Evolutionary conservation across 441 rosid genomes (phyloP), one percentile per base, ranked within the genome.

Genomic region (Arabidopsis hybrid): DNA sequence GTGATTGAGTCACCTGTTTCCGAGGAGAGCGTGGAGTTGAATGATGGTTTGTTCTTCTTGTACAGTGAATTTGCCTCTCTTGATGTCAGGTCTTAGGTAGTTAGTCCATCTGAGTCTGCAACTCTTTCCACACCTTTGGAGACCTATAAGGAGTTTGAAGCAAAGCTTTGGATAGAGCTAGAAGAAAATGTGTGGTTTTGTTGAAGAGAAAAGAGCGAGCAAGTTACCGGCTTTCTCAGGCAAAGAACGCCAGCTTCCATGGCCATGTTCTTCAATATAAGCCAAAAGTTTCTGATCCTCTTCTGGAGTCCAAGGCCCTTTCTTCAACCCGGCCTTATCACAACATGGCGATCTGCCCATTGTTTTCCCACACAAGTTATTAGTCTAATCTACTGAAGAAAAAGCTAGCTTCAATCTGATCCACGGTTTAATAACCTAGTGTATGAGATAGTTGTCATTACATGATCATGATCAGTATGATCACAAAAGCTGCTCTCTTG

Each of bases 261-360:
- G 97, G 53, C 99, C 98, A 62, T 93, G 90, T 70, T 91, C 96
- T 78, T 96, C 98, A 60, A 96, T 90, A 80, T 88, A 93, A 73
- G 93, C 98, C 46, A 96, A 72, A 76, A 96, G 99, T 57, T 93
- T 96, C 76, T 93, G 97, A 80, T 96, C 99, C 75, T 93, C 99
- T 79, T 96, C 99, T 14, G 92, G 97, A n/a, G 97, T 95, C 99
- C 99, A 95, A 14, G 99, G 98, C 11, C 99, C 99, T 90, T 91
- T 95, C 93, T 95, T 95, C 79, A 95, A 75, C 1, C 98, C 99
- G 0, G 84, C 87, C 78, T 95, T 93, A 61, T 95, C 98, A 69
- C 99, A 93, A 77, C 99, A 91, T 1, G 99, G 98, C 0, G 97
- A 87, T 72, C 99, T 74, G 14, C 95, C 99, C 99, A 93, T 95